phyloP scores from a whole-genome alignment of 768 basidiomycete species.

The Mycena alexandri region DNA sequence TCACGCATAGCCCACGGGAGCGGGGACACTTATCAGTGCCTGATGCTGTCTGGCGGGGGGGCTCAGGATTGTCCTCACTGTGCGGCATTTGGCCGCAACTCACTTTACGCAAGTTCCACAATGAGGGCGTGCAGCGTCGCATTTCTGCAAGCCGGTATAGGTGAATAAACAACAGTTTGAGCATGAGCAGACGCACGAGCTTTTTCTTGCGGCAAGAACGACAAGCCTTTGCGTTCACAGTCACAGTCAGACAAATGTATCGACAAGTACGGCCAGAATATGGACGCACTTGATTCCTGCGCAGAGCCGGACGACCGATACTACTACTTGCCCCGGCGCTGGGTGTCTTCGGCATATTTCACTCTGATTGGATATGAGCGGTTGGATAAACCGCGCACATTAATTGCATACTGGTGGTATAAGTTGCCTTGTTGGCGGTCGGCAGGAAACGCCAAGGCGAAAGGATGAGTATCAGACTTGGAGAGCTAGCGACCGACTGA shows the following conservation, averaged over 20 bases:
- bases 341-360: conserved; percentile 77
- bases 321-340: conserved; percentile 52
- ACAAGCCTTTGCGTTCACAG: conserved; percentile 74
- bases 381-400: conserved; percentile 1
- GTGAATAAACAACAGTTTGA: conserved; percentile 4
- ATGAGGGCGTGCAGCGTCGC: conserved; percentile 88
- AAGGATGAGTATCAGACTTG: too few species aligned
- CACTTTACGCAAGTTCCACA: conserved; percentile 89
- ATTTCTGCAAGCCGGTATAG: conserved; percentile 70
- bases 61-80: conserved; percentile 15
- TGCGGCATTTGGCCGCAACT: conserved; percentile 44
- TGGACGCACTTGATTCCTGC: conserved; percentile 78
- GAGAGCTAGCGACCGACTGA: too few species aligned
- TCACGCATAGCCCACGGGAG: conserved; percentile 88
- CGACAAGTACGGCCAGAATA: background rate
- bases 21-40: conserved; percentile 83
- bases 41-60: conserved; percentile 76
- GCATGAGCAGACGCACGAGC: conserved; percentile 65
- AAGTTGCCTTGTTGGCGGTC: too few species aligned
- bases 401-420: background rate
- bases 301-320: conserved; percentile 72
- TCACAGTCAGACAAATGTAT: conserved; percentile 14
- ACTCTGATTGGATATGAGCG: conserved; percentile 4
- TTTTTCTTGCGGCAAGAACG: conserved; percentile 87
- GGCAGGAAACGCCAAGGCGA: too few species aligned